phyloP scores from a whole-genome alignment of 2,329 filamentous ascomycete genomes.

The Colletotrichum gloeosporioides region DNA sequence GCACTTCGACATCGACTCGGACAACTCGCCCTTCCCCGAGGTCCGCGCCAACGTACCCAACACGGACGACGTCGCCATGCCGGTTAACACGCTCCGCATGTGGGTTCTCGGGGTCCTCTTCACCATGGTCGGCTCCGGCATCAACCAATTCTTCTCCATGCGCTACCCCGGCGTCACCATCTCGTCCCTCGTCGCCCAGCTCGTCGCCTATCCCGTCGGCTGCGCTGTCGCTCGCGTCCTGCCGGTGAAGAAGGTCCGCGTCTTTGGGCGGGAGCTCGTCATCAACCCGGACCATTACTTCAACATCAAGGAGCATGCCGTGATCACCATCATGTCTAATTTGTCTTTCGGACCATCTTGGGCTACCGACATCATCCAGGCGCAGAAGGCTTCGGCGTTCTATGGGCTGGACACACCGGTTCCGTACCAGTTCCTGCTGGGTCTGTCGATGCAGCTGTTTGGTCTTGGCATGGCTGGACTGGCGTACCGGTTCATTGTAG shows the following conservation, averaged over 20 bases:
- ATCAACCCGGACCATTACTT: conserved; percentile 54
- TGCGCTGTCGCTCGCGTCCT: conserved; percentile 36
- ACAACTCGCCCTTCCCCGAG: conserved; percentile 38
- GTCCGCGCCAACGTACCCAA: conserved; percentile 47
- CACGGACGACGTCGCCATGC: conserved; percentile 38
- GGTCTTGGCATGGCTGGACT: conserved; percentile 52
- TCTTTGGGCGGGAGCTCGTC: conserved; percentile 37
- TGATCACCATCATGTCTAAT: conserved; percentile 60
- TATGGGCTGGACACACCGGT: conserved; percentile 42
- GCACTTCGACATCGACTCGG: conserved; percentile 18
- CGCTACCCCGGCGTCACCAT: conserved; percentile 41
- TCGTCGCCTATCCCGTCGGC: conserved; percentile 42
- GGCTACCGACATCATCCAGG: conserved; percentile 48
- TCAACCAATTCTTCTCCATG: conserved; percentile 43
- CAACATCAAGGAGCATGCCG: conserved; percentile 58
- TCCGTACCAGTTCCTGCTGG: conserved; percentile 49
- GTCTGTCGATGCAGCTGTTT: conserved; percentile 50
- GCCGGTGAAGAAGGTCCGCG: conserved; percentile 34
- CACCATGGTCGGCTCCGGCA: conserved; percentile 32
- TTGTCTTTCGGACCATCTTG: conserved; percentile 46
- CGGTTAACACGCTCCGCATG: conserved; percentile 40
- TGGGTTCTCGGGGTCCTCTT: conserved; percentile 39
- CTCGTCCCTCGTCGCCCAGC: conserved; percentile 39
- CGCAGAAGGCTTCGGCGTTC: conserved; percentile 48
- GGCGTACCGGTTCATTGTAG: conserved; percentile 47